Evolutionary conservation across 129 eudicot genomes (phyloP), one percentile per base, ranked within the genome.

Genomic region (Pulicaria dysenterica): DNA sequence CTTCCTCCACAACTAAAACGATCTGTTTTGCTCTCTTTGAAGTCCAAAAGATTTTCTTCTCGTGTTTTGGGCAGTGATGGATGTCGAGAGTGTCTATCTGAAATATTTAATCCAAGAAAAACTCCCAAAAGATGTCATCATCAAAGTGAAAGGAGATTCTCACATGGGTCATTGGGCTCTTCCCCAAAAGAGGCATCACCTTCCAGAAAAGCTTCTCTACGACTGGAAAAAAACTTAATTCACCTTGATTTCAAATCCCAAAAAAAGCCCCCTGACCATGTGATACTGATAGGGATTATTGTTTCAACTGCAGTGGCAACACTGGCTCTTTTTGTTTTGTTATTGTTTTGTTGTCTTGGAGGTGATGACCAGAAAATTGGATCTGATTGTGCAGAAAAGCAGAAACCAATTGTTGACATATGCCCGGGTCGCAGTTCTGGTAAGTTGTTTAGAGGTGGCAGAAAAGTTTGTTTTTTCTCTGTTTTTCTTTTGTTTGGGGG

Each of bases 261-360:
- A 82, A 64, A 69, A 16, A 60, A 42, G 56, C 83, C 79, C 12
- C 69, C 65, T 19, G 60, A 63, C 62, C 71, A 61, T 69, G 9
- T 73, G 60, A 56, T 79, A 46, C 73, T 72, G 69, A 42, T 71
- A 6, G 67, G 75, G 64, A 80, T 66, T 57, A 41, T 79, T 51
- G 84, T 78, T 64, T 83, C 78, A 31, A 73, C 82, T 76, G 61
- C 77, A 7, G 79, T 87, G 71, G 85, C 87, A 5, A 70, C 76
- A 42, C 42, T 85, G 10, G 58, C 71, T 51, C 58, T 83, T 58
- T 36, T 83, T 15, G 68, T 81, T 8, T 7, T 90, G 49, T 40
- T 82, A 24, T 55, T 90, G 65, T 56, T 90, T 31, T 84, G 81
- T 41, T 76, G 77, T 68, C 56, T 82, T 40, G 83, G 70, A 65